phyloP scores from a whole-genome alignment of 2,329 filamentous ascomycete genomes.

The Coleophoma crateriformis region DNA sequence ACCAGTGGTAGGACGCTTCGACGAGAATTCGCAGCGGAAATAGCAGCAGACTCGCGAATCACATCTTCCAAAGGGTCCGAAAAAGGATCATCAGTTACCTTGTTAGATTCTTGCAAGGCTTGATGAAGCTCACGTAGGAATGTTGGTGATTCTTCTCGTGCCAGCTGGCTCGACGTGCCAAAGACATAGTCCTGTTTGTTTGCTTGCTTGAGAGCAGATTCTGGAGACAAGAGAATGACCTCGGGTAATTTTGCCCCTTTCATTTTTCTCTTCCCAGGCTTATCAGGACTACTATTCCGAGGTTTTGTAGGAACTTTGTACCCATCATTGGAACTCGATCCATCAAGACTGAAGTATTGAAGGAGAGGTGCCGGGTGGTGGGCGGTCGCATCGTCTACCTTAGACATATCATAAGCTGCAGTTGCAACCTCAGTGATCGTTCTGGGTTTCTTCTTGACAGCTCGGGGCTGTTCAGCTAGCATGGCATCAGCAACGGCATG shows the following conservation, averaged over 20 bases:
- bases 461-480: constrained; percentile 41
- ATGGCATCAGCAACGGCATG: constrained; percentile 18
- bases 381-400: constrained; percentile 22
- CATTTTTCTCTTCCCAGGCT: constrained; percentile 26
- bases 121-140: constrained; percentile 56
- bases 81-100: constrained; percentile 25
- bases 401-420: constrained; percentile 51
- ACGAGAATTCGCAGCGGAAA: constrained; percentile 5
- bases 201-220: constrained; percentile 59
- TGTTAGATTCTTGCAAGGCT: constrained; percentile 55
- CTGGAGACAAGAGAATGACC: constrained; percentile 59
- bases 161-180: constrained; percentile 80
- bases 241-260: constrained; percentile 31
- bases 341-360: constrained; percentile 33
- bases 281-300: constrained; percentile 14
- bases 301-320: constrained; percentile 19
- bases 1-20: constrained; percentile 3
- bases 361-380: constrained; percentile 34
- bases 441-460: constrained; percentile 61
- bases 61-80: constrained; percentile 29
- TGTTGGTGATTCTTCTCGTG: constrained; percentile 64
- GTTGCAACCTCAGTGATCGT: constrained; percentile 78
- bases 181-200: constrained; percentile 73
- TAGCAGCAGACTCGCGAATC: constrained; percentile 16
- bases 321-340: constrained; percentile 3